These are phyloP conservation scores for Periconia macrospinosa DNA, from an alignment of 2,329 filamentous ascomycete species.

Conservation along the genomic window DNA sequence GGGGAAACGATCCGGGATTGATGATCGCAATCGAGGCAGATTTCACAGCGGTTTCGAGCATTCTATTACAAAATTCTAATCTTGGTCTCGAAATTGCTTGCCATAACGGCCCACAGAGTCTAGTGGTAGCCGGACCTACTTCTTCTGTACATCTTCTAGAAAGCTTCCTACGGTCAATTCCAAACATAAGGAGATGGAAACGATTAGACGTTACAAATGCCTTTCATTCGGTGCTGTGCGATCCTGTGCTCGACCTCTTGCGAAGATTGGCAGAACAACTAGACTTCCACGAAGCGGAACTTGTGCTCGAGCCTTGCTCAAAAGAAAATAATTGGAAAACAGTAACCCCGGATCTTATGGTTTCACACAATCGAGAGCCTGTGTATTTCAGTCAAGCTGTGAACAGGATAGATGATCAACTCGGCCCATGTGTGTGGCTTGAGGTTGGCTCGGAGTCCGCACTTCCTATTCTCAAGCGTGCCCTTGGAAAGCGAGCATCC, in stretches of 20 bases:
- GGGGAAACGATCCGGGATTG: slow-evolving; percentile 21
- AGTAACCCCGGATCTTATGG: neutral
- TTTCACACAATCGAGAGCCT: neutral
- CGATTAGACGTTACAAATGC: slow-evolving; percentile 26
- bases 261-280: slow-evolving; percentile 24
- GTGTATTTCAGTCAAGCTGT: slow-evolving; percentile 9
- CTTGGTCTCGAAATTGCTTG: slow-evolving; percentile 45
- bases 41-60: slow-evolving; percentile 1
- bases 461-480: slow-evolving; percentile 5
- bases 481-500: neutral
- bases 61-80: neutral
- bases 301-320: slow-evolving; percentile 31
- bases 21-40: slow-evolving; percentile 20
- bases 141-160: slow-evolving; percentile 34
- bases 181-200: slow-evolving; percentile 18
- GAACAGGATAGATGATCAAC: slow-evolving; percentile 7
- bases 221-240: slow-evolving; percentile 33
- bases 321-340: slow-evolving; percentile 12
- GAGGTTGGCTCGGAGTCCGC: slow-evolving; percentile 33
- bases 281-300: slow-evolving; percentile 32
- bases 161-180: neutral
- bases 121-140: slow-evolving; percentile 46
- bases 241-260: slow-evolving; percentile 23
- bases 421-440: slow-evolving; percentile 29
- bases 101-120: slow-evolving; percentile 34